Evolutionary conservation across 1,284 basidiomycete species (phyloP).

Genomic region (Cryptococcus hybrid): DNA sequence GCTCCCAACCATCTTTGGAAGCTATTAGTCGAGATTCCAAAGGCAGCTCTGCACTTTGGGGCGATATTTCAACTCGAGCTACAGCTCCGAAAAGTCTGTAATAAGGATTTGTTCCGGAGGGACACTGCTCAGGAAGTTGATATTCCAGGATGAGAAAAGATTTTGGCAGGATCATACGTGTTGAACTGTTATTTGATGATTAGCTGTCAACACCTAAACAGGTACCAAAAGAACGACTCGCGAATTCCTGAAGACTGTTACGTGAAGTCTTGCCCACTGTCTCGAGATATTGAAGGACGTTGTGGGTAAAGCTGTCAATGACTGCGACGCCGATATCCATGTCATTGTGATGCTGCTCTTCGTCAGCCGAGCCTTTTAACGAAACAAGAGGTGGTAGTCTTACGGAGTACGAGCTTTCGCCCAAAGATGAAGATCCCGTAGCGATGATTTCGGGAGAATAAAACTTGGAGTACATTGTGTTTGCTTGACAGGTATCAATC

Average conservation of each 20-base stretch:
- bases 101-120: slow-evolving; percentile 68
- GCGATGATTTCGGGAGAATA: slow-evolving; percentile 96
- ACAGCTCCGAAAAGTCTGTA: slow-evolving; percentile 98
- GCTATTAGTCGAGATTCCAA: not conserved
- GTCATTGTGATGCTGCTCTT: slow-evolving; percentile 79
- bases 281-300: slow-evolving; percentile 87
- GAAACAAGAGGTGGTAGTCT: slow-evolving; percentile 31
- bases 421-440: slow-evolving; percentile 83
- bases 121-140: slow-evolving; percentile 73
- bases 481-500: slow-evolving; percentile 98
- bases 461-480: slow-evolving; percentile 90
- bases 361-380: not conserved
- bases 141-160: slow-evolving; percentile 83
- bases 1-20: not conserved
- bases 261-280: slow-evolving; percentile 85
- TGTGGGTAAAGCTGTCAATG: slow-evolving; percentile 93
- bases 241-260: slow-evolving; percentile 78
- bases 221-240: slow-evolving; percentile 49
- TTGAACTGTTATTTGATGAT: slow-evolving; percentile 62
- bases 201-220: not conserved
- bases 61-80: slow-evolving; percentile 66
- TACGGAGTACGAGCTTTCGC: slow-evolving; percentile 92
- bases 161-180: slow-evolving; percentile 68
- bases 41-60: slow-evolving; percentile 5
- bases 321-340: slow-evolving; percentile 91